Conservation (phyloP, 2,329 filamentous ascomycete species). For the Neoascochyta sp. region DNA sequence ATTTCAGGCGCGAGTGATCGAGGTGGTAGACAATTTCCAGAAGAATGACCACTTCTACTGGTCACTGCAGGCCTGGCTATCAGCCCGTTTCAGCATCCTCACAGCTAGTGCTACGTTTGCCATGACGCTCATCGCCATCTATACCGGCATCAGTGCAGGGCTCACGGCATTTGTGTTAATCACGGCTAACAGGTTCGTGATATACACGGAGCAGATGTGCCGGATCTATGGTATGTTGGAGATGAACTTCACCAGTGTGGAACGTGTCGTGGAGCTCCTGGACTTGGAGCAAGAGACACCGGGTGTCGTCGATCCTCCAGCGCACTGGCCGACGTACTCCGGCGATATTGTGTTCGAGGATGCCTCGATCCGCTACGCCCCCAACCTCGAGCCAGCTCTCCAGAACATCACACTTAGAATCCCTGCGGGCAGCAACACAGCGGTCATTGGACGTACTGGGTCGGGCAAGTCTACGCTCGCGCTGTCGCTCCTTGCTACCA, state of each 20-base stretch:
- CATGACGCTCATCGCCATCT: constrained; percentile 70
- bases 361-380: constrained; percentile 75
- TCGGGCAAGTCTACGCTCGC: constrained; percentile 80
- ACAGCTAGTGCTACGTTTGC: constrained; percentile 71
- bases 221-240: constrained; percentile 78
- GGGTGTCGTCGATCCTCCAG: constrained; percentile 65
- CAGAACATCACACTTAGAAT: constrained; percentile 67
- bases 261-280: constrained; percentile 78
- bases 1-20: constrained; percentile 76
- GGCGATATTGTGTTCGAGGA: constrained; percentile 73
- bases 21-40: constrained; percentile 82
- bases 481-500: constrained; percentile 54
- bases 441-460: constrained; percentile 71
- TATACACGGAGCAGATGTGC: constrained; percentile 69
- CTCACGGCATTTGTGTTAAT: constrained; percentile 80
- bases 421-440: constrained; percentile 72
- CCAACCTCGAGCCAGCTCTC: constrained; percentile 70
- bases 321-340: constrained; percentile 69
- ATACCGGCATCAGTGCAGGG: constrained; percentile 70
- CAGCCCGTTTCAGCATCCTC: constrained; percentile 70
- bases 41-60: constrained; percentile 97
- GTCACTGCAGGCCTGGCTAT: constrained; percentile 78
- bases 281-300: constrained; percentile 71
- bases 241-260: constrained; percentile 88
- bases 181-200: constrained; percentile 63